Conservation (phyloP, 2,329 filamentous ascomycete species). For the Aspergillus intermedius region DNA sequence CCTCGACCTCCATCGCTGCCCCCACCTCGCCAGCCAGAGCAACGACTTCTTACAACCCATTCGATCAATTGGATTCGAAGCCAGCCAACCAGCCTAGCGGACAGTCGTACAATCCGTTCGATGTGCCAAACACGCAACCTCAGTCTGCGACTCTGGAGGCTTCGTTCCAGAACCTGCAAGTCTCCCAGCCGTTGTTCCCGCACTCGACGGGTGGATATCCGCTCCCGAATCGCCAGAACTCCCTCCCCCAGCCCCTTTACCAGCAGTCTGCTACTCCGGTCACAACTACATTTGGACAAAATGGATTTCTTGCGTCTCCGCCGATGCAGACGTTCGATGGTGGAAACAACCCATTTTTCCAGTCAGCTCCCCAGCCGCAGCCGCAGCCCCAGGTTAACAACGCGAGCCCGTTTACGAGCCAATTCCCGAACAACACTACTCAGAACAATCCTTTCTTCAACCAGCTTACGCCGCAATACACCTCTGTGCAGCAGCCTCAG, state of each 20-base stretch:
- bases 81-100: constrained; percentile 23
- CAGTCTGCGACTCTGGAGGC: constrained; percentile 49
- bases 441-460: constrained; percentile 35
- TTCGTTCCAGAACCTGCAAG: constrained; percentile 68
- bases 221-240: constrained; percentile 32
- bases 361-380: constrained; percentile 13
- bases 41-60: constrained; percentile 56
- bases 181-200: constrained; percentile 66
- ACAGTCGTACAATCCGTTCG: constrained; percentile 63
- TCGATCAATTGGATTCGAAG: constrained; percentile 49
- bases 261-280: constrained; percentile 40
- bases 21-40: constrained; percentile 15
- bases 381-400: constrained; percentile 20
- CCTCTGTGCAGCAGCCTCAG: constrained; percentile 10
- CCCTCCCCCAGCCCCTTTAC: constrained; percentile 32
- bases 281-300: constrained; percentile 29
- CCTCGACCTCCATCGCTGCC: constrained; percentile 13
- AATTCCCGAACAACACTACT: constrained; percentile 14
- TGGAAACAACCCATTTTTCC: constrained; percentile 41
- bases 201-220: constrained; percentile 62
- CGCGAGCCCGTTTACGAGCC: constrained; percentile 14
- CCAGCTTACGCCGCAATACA: constrained; percentile 18
- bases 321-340: constrained; percentile 29
- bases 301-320: constrained; percentile 27
- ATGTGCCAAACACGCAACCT: constrained; percentile 32